phyloP scores from a whole-genome alignment of 2,329 filamentous ascomycete species.

The Pseudogymnoascus sp. region DNA sequence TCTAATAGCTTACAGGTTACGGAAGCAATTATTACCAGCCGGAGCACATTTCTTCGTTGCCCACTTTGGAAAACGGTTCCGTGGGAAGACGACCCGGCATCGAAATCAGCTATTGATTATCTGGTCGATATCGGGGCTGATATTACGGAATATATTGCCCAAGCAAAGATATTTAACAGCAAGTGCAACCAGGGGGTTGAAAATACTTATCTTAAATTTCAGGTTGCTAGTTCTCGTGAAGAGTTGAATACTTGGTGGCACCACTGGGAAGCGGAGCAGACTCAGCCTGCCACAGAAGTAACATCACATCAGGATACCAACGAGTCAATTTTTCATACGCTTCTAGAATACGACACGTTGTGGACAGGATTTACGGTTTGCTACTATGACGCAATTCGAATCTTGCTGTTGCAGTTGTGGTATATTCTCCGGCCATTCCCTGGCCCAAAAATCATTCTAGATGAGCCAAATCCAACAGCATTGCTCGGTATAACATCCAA shows the following conservation, averaged over 20 bases:
- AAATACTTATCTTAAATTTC: constrained; percentile 5
- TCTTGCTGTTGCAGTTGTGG: constrained; percentile 9
- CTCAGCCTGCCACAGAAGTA: not conserved
- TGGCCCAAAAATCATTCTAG: not conserved
- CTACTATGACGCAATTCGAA: not conserved
- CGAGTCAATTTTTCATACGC: constrained; percentile 4
- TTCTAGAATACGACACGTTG: constrained; percentile 12
- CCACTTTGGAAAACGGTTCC: constrained; percentile 15
- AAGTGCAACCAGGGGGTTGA: not conserved
- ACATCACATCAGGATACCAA: not conserved
- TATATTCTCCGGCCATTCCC: not conserved
- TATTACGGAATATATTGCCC: constrained; percentile 6
- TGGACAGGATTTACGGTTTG: constrained; percentile 11
- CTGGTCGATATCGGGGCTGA: constrained; percentile 13
- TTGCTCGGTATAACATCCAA: constrained; percentile 14
- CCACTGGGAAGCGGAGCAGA: constrained; percentile 9
- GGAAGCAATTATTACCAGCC: constrained; percentile 13
- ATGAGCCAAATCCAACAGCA: not conserved
- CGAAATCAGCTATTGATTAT: constrained; percentile 14
- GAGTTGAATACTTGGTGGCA: constrained; percentile 14
- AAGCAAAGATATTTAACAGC: not conserved
- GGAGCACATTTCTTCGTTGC: constrained; percentile 12
- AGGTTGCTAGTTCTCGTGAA: constrained; percentile 8
- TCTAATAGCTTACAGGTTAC: constrained; percentile 11
- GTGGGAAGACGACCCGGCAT: constrained; percentile 15